Evolutionary conservation across 2,329 filamentous ascomycete genomes (phyloP), one percentile per base, ranked within the genome.

Genomic region (Cladosporium austrohemisphaericum): DNA sequence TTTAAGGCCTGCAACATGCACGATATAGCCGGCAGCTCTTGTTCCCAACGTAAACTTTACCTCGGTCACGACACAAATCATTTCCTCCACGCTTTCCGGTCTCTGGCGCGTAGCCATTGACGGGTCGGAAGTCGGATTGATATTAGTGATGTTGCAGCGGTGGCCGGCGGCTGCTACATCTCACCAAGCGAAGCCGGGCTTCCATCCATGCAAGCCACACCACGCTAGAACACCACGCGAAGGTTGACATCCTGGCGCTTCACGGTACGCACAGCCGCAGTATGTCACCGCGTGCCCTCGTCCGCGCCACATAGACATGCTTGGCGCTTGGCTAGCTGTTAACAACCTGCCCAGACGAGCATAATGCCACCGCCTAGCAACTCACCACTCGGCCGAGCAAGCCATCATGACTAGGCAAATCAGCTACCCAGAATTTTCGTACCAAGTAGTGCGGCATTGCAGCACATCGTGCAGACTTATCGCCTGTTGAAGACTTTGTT

Each of bases 171-270:
- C 32, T 36, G 16, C n/a, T 36, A n/a, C n/a, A n/a, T n/a, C n/a
- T n/a, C n/a, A n/a, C n/a, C n/a, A n/a, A n/a, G n/a, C n/a, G n/a
- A n/a, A n/a, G n/a, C 8, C 16, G 18, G 32, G 16, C 9, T 16
- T 36, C n/a, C 37, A 32, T 19, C 32, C 43, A 23, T 46, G 41
- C 41, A 37, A 31, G 23, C 40, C 29, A 46, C 43, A 36, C n/a
- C 1, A 28, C 43, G 32, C 43, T 46, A 36, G 31, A 45, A 36
- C 31, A 43, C 43, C 43, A 46, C 43, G 43, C 43, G 43, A 46
- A 16, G 4, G 26, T 35, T n/a, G 23, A 5, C 41, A 13, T 23
- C 31, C 32, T 36, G 6, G 23, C n/a, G 5, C 13, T 18, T 18
- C 10, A 16, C 10, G n/a, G 22, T 11, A 40, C 20, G n/a, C 20